Evolutionary conservation across 176 grass and related monocot species (phyloP).

Genomic region (Eleusine coracana): DNA sequence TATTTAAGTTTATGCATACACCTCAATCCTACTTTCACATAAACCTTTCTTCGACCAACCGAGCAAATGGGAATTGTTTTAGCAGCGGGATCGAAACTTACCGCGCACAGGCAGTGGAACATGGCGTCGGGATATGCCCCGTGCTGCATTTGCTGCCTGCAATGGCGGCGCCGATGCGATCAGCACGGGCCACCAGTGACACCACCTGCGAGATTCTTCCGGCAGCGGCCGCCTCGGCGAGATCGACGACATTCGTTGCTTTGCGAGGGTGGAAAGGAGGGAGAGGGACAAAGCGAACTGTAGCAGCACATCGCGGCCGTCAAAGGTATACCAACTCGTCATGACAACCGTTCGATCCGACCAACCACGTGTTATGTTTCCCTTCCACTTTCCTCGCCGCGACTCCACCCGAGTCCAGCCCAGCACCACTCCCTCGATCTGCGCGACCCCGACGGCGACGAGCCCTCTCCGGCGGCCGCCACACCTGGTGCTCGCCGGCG

Average conservation of each 20-base stretch:
- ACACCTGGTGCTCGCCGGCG: slow-evolving; percentile 11
- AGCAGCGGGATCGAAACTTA: background rate
- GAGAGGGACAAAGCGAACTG: background rate
- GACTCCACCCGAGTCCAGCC: background rate
- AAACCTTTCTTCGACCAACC: background rate
- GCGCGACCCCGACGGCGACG: slow-evolving; percentile 26
- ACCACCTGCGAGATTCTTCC: background rate
- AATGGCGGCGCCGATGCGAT: background rate
- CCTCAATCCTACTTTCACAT: no score
- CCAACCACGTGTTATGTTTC: background rate
- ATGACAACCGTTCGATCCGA: slow-evolving; percentile 29
- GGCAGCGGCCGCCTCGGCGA: background rate
- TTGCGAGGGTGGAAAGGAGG: background rate
- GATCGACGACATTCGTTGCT: background rate
- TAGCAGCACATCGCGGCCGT: slow-evolving; percentile 6
- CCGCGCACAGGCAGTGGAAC: background rate
- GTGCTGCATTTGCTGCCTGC: background rate
- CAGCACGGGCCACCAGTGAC: background rate
- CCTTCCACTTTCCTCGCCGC: slow-evolving; percentile 1
- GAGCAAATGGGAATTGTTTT: background rate
- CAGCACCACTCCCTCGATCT: slow-evolving; percentile 15
- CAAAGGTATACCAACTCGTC: background rate
- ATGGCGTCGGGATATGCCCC: no score
- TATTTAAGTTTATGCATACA: no score
- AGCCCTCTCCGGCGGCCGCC: slow-evolving; percentile 29